These are phyloP conservation scores for Anisodus acutangulus DNA, from an alignment of 257 asterid species.

Conservation along the genomic window DNA sequence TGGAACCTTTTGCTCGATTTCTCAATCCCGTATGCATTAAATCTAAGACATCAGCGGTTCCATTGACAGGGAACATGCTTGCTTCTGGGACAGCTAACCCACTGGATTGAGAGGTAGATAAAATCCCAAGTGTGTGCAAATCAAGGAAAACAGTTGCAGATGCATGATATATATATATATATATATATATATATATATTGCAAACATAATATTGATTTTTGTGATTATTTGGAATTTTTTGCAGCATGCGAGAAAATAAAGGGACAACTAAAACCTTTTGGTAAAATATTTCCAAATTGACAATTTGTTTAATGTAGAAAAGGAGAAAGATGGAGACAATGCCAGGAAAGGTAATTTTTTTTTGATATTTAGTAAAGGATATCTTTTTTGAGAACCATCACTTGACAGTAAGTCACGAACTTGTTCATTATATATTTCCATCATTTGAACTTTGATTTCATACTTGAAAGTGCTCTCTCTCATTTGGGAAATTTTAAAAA, in stretches of 20 bases:
- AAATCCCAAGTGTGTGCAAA: slow-evolving; percentile 82
- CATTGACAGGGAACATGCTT: slow-evolving; percentile 59
- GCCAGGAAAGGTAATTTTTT: not conserved
- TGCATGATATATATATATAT: not conserved
- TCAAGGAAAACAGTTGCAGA: slow-evolving; percentile 60
- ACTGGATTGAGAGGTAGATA: slow-evolving; percentile 61
- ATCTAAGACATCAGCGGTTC: slow-evolving; percentile 68
- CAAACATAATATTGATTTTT: not conserved
- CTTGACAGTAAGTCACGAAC: slow-evolving; percentile 89
- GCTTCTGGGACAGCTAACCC: slow-evolving; percentile 98
- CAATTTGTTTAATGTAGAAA: slow-evolving; percentile 11
- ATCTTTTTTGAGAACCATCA: slow-evolving; percentile 70
- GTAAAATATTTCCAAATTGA: not conserved
- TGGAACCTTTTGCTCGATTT: slow-evolving; percentile 87
- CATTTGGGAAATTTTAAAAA: slow-evolving; percentile 69
- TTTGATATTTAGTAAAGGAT: slow-evolving; percentile 53
- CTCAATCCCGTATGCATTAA: slow-evolving; percentile 80
- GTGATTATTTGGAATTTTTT: not conserved
- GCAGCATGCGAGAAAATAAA: not conserved
- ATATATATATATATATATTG: not conserved
- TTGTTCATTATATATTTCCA: slow-evolving; percentile 94
- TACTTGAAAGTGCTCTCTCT: slow-evolving; percentile 61
- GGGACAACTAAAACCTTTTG: not conserved
- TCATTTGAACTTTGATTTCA: slow-evolving; percentile 90
- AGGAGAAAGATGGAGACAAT: not conserved